These are phyloP conservation scores for Vigna mungo DNA, from an alignment of 306 rosid genomes.

Conservation along the genomic window DNA sequence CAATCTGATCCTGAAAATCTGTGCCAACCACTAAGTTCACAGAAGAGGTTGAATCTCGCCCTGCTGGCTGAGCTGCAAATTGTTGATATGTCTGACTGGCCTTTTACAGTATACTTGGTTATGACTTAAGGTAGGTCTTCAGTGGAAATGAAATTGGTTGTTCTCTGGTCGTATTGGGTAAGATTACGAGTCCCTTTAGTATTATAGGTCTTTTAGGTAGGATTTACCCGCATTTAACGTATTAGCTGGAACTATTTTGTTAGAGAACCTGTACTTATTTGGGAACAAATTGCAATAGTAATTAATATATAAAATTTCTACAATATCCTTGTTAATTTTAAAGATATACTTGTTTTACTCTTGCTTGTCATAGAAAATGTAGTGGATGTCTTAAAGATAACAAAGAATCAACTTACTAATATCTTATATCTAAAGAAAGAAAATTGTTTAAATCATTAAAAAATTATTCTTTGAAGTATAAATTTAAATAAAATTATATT, in stretches of 20 bases:
- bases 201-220: constrained; percentile 42
- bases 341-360: not conserved
- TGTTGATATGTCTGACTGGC: constrained; percentile 51
- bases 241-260: constrained; percentile 8
- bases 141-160: constrained; percentile 31
- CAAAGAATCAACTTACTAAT: too few species aligned
- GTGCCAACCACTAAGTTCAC: constrained; percentile 43
- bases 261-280: constrained; percentile 39
- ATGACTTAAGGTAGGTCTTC: constrained; percentile 39
- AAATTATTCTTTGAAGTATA: too few species aligned
- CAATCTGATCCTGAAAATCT: constrained; percentile 44
- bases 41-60: constrained; percentile 43
- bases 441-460: too few species aligned
- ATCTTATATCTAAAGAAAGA: too few species aligned
- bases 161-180: constrained; percentile 35
- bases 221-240: constrained; percentile 36
- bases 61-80: constrained; percentile 50
- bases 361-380: too few species aligned
- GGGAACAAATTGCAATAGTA: constrained; percentile 35
- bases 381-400: too few species aligned
- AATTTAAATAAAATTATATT: too few species aligned
- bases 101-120: constrained; percentile 42
- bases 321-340: constrained; percentile 17
- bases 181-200: constrained; percentile 37
- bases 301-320: constrained; percentile 46